Evolutionary conservation across 1,139 yeast genomes (phyloP), one percentile per base, ranked within the genome.

Genomic region (Zygoascus sp.): DNA sequence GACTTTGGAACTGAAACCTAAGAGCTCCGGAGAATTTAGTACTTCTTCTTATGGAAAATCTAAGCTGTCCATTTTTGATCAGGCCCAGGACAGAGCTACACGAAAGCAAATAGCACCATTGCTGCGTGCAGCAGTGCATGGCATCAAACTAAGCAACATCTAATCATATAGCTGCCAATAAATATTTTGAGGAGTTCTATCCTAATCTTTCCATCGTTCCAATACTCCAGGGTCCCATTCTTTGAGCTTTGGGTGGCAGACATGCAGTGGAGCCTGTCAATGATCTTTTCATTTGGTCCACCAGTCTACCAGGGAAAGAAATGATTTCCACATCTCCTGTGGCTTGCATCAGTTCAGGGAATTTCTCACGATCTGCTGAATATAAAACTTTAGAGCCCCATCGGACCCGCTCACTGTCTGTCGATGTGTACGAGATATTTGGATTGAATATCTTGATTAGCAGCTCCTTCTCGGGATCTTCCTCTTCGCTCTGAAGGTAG

Each of bases 71-170:
- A 49, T 74, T 9, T 79, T 65, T 57, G 67, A 75, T 50, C 95
- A 87, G 61, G 54, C 56, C 7, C 79, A 83, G 51, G 61, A 74
- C 10, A 65, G 66, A 2, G 89, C 90, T 1, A 83, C 92, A 27
- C 74, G 97, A 56, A 89, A 89, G 60, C 94, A 85, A 62, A 87
- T 89, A n/a, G 95, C 86, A 7, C 95, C 96, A 1, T 44, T 61
- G 21, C 44, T 65, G 19, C 56, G 67, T 20, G 48, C 53, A 10
- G 46, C 51, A 5, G 39, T 63, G 13, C 59, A 59, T 19, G 60
- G 59, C 9, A 51, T 50, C 13, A 44, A 53, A 10, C 40, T 56
- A 17, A 42, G 48, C 4, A 32, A 49, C 22, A 21, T 51, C 25
- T 52, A 50, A 41, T 10, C 10, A 19, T 5, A 21, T 16, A 15